Percentiles rank a stretch among this genome's conserved stretches.
phyloP scores from a whole-genome alignment of 106 monocot species.

The Xerophyta viscosa region DNA sequence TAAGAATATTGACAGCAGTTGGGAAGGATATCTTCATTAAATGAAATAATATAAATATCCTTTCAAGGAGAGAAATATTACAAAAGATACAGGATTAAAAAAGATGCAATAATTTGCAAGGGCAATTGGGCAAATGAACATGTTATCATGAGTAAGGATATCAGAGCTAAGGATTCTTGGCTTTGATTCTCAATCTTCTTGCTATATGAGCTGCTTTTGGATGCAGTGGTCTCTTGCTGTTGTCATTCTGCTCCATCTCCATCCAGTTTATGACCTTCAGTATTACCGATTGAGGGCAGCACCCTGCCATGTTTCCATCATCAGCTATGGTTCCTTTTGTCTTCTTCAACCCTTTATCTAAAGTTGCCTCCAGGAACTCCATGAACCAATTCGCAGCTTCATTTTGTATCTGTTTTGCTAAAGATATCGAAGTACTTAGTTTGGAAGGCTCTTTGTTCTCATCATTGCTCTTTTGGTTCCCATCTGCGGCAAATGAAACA shows the following conservation, averaged over 20 bases:
- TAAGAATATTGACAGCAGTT: no score
- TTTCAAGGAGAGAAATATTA: no score
- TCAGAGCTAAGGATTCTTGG: conserved; percentile 62
- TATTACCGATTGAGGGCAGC: conserved; percentile 57
- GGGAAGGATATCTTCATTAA: no score
- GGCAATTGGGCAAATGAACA: no score
- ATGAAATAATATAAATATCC: no score
- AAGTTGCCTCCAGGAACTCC: conserved; percentile 64
- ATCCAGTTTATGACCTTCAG: conserved; percentile 91
- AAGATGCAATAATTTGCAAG: no score
- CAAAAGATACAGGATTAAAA: no score
- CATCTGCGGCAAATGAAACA: conserved; percentile 14
- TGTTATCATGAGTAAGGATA: background rate
- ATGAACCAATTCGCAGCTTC: conserved; percentile 90
- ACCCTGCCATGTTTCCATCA: conserved; percentile 4
- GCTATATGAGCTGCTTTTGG: conserved; percentile 57
- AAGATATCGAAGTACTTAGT: conserved; percentile 31
- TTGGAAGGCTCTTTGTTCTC: conserved; percentile 7
- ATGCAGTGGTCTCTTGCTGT: conserved; percentile 48
- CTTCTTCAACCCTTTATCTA: conserved; percentile 54
- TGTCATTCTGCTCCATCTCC: conserved; percentile 66
- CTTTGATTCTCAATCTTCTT: conserved; percentile 49
- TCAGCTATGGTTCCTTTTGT: conserved; percentile 1
- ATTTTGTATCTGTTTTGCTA: conserved; percentile 52
- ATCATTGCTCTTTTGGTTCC: conserved; percentile 2